A percentile compares a stretch with the other conserved stretches of the same genome.
Conservation (phyloP, 1,284 basidiomycete species). For the Singerocomus inundabilis region DNA sequence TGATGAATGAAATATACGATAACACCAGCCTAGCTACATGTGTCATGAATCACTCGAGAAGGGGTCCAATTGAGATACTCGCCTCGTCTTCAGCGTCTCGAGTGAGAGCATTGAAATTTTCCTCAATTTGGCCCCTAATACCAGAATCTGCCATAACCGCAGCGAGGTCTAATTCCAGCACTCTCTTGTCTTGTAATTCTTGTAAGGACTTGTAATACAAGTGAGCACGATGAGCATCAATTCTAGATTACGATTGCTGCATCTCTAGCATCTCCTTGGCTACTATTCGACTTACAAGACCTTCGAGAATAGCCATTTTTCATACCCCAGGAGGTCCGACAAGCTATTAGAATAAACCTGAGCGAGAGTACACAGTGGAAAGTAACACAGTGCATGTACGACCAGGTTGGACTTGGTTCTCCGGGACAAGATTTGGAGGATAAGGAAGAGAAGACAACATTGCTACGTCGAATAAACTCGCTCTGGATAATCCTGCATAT, state of each 20-base stretch:
- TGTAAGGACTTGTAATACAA: slow-evolving; percentile 57
- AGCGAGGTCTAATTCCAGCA: slow-evolving; percentile 80
- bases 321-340: slow-evolving; percentile 84
- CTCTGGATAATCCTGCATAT: slow-evolving; percentile 90
- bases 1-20: no score
- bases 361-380: not conserved
- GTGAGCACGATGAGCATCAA: not conserved
- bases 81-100: slow-evolving; percentile 44
- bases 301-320: slow-evolving; percentile 93
- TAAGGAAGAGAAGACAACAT: not conserved
- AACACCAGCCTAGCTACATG: no score
- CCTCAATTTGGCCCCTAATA: slow-evolving; percentile 88
- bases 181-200: slow-evolving; percentile 74
- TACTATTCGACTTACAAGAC: slow-evolving; percentile 85
- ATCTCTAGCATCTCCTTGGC: slow-evolving; percentile 91
- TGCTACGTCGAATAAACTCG: slow-evolving; percentile 35
- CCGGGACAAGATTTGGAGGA: slow-evolving; percentile 61
- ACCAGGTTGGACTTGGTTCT: slow-evolving; percentile 90
- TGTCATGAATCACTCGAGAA: no score
- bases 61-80: no score
- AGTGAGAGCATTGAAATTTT: slow-evolving; percentile 85
- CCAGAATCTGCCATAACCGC: slow-evolving; percentile 85
- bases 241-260: slow-evolving; percentile 14
- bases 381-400: slow-evolving; percentile 38
- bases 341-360: slow-evolving; percentile 41